Evolutionary conservation across 345 rosid genomes (phyloP).

Genomic region (Rhizophora apiculata): DNA sequence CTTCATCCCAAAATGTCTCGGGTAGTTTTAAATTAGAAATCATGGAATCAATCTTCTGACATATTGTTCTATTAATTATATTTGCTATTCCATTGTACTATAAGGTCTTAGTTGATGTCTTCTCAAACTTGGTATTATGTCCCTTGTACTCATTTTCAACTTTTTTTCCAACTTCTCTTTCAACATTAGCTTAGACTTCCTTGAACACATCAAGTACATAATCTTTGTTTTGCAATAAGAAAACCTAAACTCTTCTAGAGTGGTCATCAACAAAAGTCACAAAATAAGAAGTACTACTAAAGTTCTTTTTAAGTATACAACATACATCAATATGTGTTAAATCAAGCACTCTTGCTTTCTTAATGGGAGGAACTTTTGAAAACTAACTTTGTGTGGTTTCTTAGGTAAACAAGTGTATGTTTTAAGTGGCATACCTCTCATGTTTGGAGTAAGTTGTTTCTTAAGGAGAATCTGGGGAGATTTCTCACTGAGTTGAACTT

Average conservation of each 20-base stretch:
- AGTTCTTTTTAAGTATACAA: neutral
- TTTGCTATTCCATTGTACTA: neutral
- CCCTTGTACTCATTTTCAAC: constrained; percentile 1
- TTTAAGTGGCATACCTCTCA: too few species aligned
- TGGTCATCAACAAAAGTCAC: neutral
- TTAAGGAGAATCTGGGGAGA: too few species aligned
- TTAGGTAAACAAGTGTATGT: too few species aligned
- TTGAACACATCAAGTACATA: neutral
- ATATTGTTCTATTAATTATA: neutral
- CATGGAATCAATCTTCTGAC: too few species aligned
- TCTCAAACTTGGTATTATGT: neutral
- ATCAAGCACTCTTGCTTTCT: neutral
- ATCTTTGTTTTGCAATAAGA: neutral
- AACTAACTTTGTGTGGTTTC: too few species aligned
- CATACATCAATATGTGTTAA: neutral
- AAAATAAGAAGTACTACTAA: neutral
- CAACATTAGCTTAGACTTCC: neutral
- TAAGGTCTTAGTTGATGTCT: neutral
- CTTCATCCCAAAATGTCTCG: too few species aligned
- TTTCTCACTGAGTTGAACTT: too few species aligned
- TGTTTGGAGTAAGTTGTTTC: too few species aligned
- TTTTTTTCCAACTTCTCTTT: neutral
- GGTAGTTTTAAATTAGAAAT: too few species aligned
- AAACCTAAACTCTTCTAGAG: neutral
- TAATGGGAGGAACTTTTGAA: too few species aligned